Conservation (phyloP, 257 asterid species). For the Plantago ovata region DNA sequence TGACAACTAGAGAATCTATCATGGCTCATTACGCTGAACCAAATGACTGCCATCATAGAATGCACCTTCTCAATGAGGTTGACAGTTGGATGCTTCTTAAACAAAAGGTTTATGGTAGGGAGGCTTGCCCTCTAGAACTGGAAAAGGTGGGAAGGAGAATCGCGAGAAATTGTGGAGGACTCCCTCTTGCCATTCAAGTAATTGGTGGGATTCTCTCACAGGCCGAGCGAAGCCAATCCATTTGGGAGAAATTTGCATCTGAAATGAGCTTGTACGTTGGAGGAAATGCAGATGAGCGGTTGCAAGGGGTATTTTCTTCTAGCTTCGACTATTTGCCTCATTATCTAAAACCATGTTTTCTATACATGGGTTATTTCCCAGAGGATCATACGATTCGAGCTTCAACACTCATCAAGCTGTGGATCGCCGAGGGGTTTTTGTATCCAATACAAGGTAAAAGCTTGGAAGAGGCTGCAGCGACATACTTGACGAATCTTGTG, state of each 20-base stretch:
- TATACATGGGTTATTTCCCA: slow-evolving; percentile 20
- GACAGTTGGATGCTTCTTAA: slow-evolving; percentile 24
- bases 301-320: slow-evolving; percentile 5
- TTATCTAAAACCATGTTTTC: slow-evolving; percentile 20
- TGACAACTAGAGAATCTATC: slow-evolving; percentile 9
- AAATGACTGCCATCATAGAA: background rate
- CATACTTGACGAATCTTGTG: slow-evolving; percentile 9
- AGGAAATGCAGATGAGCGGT: slow-evolving; percentile 2
- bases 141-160: slow-evolving; percentile 17
- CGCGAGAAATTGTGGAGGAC: slow-evolving; percentile 19
- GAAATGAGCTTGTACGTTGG: slow-evolving; percentile 11
- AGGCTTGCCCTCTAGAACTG: slow-evolving; percentile 9
- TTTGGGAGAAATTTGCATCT: slow-evolving; percentile 9
- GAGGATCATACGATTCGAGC: slow-evolving; percentile 15
- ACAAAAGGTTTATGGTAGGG: slow-evolving; percentile 19
- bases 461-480: background rate
- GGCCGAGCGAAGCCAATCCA: background rate
- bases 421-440: slow-evolving; percentile 22
- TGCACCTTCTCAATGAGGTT: slow-evolving; percentile 10
- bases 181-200: slow-evolving; percentile 24
- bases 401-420: slow-evolving; percentile 5
- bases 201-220: slow-evolving; percentile 18
- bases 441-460: background rate
- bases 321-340: slow-evolving; percentile 11
- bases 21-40: slow-evolving; percentile 10